Evolutionary conservation across 345 rosid species (phyloP).

Genomic region (Tarenaya hassleriana): DNA sequence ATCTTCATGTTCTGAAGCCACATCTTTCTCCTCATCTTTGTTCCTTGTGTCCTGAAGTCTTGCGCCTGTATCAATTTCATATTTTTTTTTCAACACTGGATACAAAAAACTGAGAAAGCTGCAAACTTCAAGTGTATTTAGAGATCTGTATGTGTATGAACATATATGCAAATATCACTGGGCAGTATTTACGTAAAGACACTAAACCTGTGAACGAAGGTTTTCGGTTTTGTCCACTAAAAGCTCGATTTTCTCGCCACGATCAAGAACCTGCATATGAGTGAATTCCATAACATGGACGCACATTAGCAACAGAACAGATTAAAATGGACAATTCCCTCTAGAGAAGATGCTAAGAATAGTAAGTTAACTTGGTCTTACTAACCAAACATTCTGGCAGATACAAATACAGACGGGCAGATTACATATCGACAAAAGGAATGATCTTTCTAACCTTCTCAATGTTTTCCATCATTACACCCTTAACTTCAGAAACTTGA

Average conservation of each 20-base stretch:
- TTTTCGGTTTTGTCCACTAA: conserved; percentile 98
- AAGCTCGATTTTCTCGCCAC: conserved; percentile 98
- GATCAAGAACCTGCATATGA: conserved; percentile 76
- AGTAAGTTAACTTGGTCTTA: conserved; percentile 5
- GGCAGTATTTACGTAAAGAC: neutral
- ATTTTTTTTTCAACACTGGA: conserved; percentile 8
- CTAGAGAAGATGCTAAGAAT: neutral
- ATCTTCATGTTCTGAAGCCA: conserved; percentile 98
- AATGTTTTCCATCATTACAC: conserved; percentile 99
- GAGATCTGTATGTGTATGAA: neutral
- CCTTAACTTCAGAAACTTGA: conserved; percentile 96
- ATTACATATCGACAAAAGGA: neutral
- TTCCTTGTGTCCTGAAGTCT: conserved; percentile 90
- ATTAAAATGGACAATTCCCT: neutral
- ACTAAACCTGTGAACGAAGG: conserved; percentile 89
- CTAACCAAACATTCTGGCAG: neutral
- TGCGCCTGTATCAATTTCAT: conserved; percentile 59
- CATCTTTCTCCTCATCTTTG: conserved; percentile 90
- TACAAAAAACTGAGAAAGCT: neutral
- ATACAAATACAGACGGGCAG: neutral
- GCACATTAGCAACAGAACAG: neutral
- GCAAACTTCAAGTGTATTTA: neutral
- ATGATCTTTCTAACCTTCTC: conserved; percentile 62
- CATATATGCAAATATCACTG: neutral
- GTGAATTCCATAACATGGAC: neutral